Conservation (phyloP, 106 monocot genomes). For the Amphibolis antarctica region DNA sequence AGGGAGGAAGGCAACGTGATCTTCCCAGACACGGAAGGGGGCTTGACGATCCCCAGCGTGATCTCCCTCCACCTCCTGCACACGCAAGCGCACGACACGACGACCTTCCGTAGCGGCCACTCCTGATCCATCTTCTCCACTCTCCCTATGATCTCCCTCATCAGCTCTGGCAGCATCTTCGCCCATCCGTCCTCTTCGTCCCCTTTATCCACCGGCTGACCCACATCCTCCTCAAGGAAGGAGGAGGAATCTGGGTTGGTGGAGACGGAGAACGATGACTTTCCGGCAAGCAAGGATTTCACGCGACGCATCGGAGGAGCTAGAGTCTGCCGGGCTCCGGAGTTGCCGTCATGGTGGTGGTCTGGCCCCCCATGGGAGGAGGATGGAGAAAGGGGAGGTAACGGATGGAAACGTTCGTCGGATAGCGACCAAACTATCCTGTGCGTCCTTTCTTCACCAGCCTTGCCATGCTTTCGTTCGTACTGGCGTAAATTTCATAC, state of each 20-base stretch:
- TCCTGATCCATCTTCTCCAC: conserved; percentile 53
- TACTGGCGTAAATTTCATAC: too few relatives aligned
- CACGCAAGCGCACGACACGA: conserved; percentile 71
- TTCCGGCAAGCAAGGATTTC: too few relatives aligned
- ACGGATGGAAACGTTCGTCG: too few relatives aligned
- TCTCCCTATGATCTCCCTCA: conserved; percentile 63
- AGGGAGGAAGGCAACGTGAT: conserved; percentile 96
- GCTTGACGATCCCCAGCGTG: conserved; percentile 44
- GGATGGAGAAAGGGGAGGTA: too few relatives aligned
- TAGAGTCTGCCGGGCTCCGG: too few relatives aligned
- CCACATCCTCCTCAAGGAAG: not conserved
- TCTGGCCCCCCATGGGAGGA: too few relatives aligned
- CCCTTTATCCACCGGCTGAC: conserved; percentile 1
- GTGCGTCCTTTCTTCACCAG: too few relatives aligned
- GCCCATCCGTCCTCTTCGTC: conserved; percentile 58
- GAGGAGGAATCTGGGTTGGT: not conserved
- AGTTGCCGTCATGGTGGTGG: too few relatives aligned
- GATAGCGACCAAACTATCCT: too few relatives aligned
- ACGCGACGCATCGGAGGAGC: too few relatives aligned
- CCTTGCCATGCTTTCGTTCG: too few relatives aligned
- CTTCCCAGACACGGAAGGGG: conserved; percentile 39
- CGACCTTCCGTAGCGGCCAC: conserved; percentile 73
- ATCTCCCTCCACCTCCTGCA: conserved; percentile 71
- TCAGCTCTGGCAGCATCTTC: conserved; percentile 71
- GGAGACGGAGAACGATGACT: too few relatives aligned